Evolutionary conservation across 352 stramenopile species (phyloP).

Genomic region (Salisapilia sapeloensis): DNA sequence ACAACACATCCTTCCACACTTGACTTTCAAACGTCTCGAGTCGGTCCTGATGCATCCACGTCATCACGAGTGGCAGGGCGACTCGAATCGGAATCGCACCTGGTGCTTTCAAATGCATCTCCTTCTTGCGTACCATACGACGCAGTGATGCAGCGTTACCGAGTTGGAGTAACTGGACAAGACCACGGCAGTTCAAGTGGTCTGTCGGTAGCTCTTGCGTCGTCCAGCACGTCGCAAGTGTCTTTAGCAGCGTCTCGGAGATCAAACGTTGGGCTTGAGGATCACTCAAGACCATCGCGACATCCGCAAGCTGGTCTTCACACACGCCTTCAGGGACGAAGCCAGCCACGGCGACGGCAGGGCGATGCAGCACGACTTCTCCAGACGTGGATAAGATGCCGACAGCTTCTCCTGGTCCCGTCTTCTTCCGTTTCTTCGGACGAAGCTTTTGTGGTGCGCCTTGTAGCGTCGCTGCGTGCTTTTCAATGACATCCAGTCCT

Average conservation of each 20-base stretch:
- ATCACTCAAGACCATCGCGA: conserved; percentile 59
- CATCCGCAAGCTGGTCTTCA: conserved; percentile 54
- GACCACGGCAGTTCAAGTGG: conserved; percentile 47
- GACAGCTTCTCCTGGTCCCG: conserved; percentile 30
- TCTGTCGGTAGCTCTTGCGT: conserved; percentile 63
- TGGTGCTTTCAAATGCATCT: conserved; percentile 60
- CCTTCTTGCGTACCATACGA: conserved; percentile 71
- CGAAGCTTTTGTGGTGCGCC: conserved; percentile 58
- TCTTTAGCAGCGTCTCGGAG: conserved; percentile 56
- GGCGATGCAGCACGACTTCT: conserved; percentile 41
- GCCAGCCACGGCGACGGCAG: conserved; percentile 53
- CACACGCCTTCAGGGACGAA: conserved; percentile 75
- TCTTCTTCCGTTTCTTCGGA: conserved; percentile 63
- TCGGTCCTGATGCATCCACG: conserved; percentile 31
- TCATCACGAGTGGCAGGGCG: conserved; percentile 45
- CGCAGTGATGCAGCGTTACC: conserved; percentile 62
- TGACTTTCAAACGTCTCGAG: conserved; percentile 19
- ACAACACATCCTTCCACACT: conserved; percentile 60
- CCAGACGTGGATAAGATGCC: conserved; percentile 59
- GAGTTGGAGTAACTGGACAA: conserved; percentile 76
- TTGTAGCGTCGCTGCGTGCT: conserved; percentile 33
- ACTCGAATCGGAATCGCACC: conserved; percentile 73
- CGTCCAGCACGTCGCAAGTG: conserved; percentile 35
- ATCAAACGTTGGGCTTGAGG: conserved; percentile 65
- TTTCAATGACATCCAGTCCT: conserved; percentile 63